Evolutionary conservation across 192 early-diverging fungal genomes (phyloP), one percentile per base, ranked within the genome.

Genomic region (Obelidium mucronatum): DNA sequence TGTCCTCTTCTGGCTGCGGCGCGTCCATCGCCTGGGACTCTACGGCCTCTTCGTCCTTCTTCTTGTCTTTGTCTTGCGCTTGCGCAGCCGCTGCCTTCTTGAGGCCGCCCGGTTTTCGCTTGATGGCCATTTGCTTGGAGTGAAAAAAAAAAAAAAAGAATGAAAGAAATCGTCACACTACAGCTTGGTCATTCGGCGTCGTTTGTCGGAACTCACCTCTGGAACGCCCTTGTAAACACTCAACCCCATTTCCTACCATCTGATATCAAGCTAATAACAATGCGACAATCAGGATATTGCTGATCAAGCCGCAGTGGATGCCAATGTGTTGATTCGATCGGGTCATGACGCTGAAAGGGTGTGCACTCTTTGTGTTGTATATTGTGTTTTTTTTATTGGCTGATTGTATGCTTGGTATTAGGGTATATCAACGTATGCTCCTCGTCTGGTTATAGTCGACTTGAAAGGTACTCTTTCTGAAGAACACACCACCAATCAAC

Each of bases 121-220:
- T 74, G 61, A 48, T n/a, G 30, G n/a, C 36, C 73, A 74, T 74
- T 22, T 17, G 66, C 8, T 67, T 42, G 37, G 35, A 40, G 1
- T 35, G 6, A 15, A 51, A 48, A 40, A 67, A 52, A 67, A 30
- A 67, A 67, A 67, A 36, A 35, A 40, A 58, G 26, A 72, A 58
- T 72, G 69, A 8, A 26, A 6, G 95, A 96, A 76, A 92, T 98
- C 33, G 75, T 98, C n/a, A 96, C 97, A 5, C 77, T 98, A 28
- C 96, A 97, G 83, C 86, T 97, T 78, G 97, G 97, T 35, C 90
- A 93, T 31, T 79, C 83, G 53, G 88, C 96, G 48, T 96, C 95
- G 79, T 96, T 90, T 80, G 92, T 94, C 2, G 95, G 94, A 13
- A 89, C 94, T 22, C 96, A 98, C 82, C 95, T 90, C 74, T 98